A percentile compares a stretch with the other conserved stretches of the same genome.
Evolutionary conservation across 257 asterid species (phyloP).

Genomic region (Solanum arcanum): DNA sequence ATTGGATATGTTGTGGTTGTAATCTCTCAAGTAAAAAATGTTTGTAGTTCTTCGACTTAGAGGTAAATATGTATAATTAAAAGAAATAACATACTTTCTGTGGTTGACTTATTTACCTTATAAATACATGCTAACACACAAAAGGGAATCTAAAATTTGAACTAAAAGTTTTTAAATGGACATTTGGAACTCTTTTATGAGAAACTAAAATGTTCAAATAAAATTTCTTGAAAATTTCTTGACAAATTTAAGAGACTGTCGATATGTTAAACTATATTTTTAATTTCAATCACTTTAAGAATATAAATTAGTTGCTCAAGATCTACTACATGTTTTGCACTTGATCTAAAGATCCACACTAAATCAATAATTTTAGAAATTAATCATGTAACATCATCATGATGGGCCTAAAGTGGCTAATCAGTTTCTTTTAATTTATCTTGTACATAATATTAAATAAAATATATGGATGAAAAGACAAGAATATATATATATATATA

Average conservation of each 20-base stretch:
- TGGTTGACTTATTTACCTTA: background rate
- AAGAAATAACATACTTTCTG: too few species aligned
- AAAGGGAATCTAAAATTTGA: background rate
- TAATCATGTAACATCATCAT: background rate
- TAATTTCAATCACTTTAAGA: background rate
- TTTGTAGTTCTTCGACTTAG: background rate
- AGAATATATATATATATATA: background rate
- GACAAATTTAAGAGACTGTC: background rate
- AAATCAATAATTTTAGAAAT: background rate
- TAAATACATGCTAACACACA: background rate
- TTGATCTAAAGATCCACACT: background rate
- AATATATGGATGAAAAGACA: background rate
- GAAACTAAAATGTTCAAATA: background rate
- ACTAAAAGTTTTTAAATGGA: background rate
- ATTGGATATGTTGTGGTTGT: too few species aligned
- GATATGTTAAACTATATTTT: background rate
- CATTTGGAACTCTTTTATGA: background rate
- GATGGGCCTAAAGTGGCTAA: background rate
- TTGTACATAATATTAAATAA: background rate
- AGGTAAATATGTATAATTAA: too few species aligned
- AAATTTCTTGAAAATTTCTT: background rate
- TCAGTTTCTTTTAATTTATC: background rate
- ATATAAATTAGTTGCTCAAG: background rate
- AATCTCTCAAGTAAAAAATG: background rate
- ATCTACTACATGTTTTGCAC: background rate